Conservation (phyloP, 2,329 filamentous ascomycete species). For the Helotiales sp. region DNA sequence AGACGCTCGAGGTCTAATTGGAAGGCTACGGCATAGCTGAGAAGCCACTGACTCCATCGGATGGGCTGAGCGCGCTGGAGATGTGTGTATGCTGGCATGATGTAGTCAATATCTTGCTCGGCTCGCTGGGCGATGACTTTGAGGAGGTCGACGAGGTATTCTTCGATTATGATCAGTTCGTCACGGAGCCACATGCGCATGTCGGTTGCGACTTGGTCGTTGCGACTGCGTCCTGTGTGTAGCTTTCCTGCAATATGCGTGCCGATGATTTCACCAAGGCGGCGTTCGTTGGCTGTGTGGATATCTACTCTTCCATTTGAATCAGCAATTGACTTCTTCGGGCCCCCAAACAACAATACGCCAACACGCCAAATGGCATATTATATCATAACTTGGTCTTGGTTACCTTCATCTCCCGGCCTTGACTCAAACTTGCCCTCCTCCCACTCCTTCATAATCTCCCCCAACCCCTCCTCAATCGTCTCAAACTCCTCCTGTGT, state of each 20-base stretch:
- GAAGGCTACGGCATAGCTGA: slow-evolving; percentile 76
- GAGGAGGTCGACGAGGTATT: slow-evolving; percentile 70
- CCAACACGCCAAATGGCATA: neutral
- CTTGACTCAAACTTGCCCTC: slow-evolving; percentile 28
- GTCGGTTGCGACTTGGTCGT: slow-evolving; percentile 89
- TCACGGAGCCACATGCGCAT: slow-evolving; percentile 90
- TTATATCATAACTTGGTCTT: neutral
- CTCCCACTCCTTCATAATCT: slow-evolving; percentile 53
- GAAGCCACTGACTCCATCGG: slow-evolving; percentile 80
- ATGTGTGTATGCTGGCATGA: slow-evolving; percentile 84
- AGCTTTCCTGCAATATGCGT: slow-evolving; percentile 86
- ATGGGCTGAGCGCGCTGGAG: slow-evolving; percentile 82
- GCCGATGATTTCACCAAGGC: slow-evolving; percentile 82
- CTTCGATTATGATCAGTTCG: slow-evolving; percentile 72
- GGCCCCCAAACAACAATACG: too few relatives aligned
- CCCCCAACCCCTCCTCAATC: slow-evolving; percentile 7
- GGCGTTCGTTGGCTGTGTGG: slow-evolving; percentile 73
- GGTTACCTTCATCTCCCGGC: slow-evolving; percentile 7
- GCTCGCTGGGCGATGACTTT: slow-evolving; percentile 71
- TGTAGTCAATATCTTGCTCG: slow-evolving; percentile 72
- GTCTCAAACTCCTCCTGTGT: slow-evolving; percentile 6
- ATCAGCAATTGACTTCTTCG: slow-evolving; percentile 4
- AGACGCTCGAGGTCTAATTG: slow-evolving; percentile 77
- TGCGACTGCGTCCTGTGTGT: slow-evolving; percentile 85
- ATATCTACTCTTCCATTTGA: slow-evolving; percentile 47